Percentiles rank a stretch among this genome's conserved stretches.
phyloP scores from a whole-genome alignment of 106 monocot species.

The Phalaenopsis equestris region DNA sequence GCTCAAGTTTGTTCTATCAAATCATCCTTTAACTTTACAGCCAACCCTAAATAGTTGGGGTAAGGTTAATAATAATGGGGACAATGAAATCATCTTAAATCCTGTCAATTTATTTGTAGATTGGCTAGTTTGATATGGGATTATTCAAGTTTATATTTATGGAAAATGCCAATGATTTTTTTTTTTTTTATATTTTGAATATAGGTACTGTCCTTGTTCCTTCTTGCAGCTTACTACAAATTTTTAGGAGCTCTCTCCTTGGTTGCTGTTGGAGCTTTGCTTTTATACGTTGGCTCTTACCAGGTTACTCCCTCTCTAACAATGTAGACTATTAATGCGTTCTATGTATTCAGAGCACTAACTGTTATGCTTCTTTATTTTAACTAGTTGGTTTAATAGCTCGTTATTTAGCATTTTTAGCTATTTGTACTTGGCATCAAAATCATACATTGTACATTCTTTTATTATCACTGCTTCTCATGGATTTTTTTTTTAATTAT shows the following conservation, averaged over 20 bases:
- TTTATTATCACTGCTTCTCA: too few species aligned
- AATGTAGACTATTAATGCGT: not conserved
- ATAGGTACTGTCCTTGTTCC: constrained; percentile 85
- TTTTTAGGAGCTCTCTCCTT: constrained; percentile 56
- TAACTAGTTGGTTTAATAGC: too few species aligned
- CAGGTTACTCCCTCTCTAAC: constrained; percentile 49
- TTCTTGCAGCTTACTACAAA: constrained; percentile 90
- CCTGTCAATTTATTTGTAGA: not conserved
- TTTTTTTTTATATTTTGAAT: constrained; percentile 2
- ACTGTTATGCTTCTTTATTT: too few species aligned
- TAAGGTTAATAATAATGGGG: not conserved
- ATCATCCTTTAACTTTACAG: not conserved
- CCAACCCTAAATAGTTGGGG: not conserved
- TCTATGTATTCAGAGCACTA: not conserved
- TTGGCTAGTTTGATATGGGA: not conserved
- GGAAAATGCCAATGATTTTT: not conserved
- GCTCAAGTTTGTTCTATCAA: not conserved
- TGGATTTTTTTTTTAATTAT: too few species aligned
- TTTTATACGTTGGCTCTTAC: constrained; percentile 94
- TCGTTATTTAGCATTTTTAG: too few species aligned
- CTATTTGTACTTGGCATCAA: too few species aligned
- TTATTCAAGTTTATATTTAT: not conserved
- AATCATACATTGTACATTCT: too few species aligned
- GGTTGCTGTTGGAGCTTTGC: constrained; percentile 88
- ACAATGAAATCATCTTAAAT: not conserved